These are phyloP conservation scores for Leccinellum luteum DNA, from an alignment of 768 basidiomycete genomes.

Conservation along the genomic window DNA sequence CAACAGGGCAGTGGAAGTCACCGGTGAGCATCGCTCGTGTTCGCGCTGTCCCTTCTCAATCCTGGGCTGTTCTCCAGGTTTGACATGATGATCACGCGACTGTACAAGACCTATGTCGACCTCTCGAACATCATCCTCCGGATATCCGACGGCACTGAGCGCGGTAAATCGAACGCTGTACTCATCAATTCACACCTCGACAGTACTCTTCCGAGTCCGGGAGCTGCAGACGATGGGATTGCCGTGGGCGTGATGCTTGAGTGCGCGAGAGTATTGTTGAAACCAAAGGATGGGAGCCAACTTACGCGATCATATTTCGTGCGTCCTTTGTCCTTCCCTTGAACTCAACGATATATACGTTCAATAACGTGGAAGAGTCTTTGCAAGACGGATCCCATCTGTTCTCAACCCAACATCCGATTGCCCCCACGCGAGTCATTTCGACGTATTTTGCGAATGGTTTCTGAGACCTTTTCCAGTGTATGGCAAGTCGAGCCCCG, in stretches of 20 bases:
- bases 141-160: slow-evolving; percentile 71
- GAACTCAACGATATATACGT: slow-evolving; percentile 27
- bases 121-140: slow-evolving; percentile 90
- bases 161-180: slow-evolving; percentile 76
- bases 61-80: slow-evolving; percentile 59
- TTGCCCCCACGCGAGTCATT: slow-evolving; percentile 58
- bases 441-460: neutral
- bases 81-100: slow-evolving; percentile 83
- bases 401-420: slow-evolving; percentile 86
- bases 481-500: slow-evolving; percentile 55
- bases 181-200: slow-evolving; percentile 90
- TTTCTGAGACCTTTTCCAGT: slow-evolving; percentile 35
- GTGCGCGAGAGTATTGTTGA: slow-evolving; percentile 70
- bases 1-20: slow-evolving; percentile 89
- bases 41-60: too few species aligned
- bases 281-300: slow-evolving; percentile 68
- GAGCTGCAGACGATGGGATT: slow-evolving; percentile 86
- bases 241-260: slow-evolving; percentile 92
- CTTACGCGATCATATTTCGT: slow-evolving; percentile 81
- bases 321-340: slow-evolving; percentile 29
- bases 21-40: slow-evolving; percentile 49
- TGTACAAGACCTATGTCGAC: slow-evolving; percentile 85
- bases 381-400: slow-evolving; percentile 94
- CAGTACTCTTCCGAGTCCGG: slow-evolving; percentile 85
- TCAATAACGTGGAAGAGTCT: slow-evolving; percentile 94